Evolutionary conservation across 2,329 filamentous ascomycete species (phyloP).

Genomic region (Mycosphaerella sp.): DNA sequence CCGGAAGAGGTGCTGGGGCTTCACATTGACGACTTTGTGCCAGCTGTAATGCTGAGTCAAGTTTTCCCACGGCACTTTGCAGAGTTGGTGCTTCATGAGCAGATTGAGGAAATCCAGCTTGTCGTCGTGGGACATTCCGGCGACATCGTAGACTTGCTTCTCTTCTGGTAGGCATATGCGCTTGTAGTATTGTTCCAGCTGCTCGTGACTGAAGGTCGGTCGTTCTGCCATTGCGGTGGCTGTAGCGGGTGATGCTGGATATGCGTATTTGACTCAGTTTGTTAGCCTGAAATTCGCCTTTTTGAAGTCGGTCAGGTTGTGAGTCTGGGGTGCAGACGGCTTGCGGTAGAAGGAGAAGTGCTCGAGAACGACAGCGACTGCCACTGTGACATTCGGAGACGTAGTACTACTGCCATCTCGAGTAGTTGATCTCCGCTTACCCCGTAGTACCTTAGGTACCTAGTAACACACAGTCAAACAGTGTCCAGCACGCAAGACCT

Average conservation of each 20-base stretch:
- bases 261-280: neutral
- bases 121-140: constrained; percentile 13
- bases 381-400: no score
- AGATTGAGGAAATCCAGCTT: constrained; percentile 23
- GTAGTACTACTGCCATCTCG: no score
- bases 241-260: neutral
- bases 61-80: constrained; percentile 52
- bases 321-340: no score
- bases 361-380: no score
- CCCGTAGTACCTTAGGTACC: no score
- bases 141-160: constrained; percentile 18
- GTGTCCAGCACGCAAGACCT: no score
- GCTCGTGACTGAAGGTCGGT: constrained; percentile 14
- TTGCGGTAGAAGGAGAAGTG: no score
- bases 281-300: no score
- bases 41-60: constrained; percentile 49
- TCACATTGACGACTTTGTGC: constrained; percentile 44
- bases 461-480: no score
- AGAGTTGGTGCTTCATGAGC: constrained; percentile 38
- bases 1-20: constrained; percentile 45
- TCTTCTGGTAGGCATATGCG: constrained; percentile 24
- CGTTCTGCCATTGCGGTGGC: constrained; percentile 7
- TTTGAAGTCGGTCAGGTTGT: no score
- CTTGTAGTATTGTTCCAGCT: constrained; percentile 26
- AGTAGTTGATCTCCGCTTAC: no score